Evolutionary conservation across 257 asterid genomes (phyloP).

Genomic region (Scutellaria galericulata): DNA sequence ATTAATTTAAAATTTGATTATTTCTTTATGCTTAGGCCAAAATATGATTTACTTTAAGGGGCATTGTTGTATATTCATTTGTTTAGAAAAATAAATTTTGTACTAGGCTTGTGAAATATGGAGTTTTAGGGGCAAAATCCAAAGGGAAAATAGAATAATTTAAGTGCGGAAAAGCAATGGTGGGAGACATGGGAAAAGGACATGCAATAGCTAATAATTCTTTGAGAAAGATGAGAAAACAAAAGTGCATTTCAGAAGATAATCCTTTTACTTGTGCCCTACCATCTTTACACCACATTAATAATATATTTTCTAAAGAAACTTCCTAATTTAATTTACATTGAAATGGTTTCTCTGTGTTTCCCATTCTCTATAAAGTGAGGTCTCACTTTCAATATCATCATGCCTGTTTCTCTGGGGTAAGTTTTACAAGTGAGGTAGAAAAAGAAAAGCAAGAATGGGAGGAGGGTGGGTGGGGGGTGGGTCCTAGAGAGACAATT

Average conservation of each 20-base stretch:
- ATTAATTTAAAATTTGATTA: not conserved
- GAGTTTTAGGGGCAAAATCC: conserved; percentile 29
- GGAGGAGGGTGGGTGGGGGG: not conserved
- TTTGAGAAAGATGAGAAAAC: conserved; percentile 44
- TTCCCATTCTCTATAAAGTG: conserved; percentile 43
- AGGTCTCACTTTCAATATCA: conserved; percentile 31
- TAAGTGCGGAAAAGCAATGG: conserved; percentile 31
- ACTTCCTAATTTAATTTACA: conserved; percentile 49
- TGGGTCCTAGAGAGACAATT: not conserved
- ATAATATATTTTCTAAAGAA: conserved; percentile 49
- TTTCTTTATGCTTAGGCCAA: conserved; percentile 13
- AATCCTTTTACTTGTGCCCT: conserved; percentile 50
- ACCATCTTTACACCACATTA: conserved; percentile 55
- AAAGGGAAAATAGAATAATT: not conserved
- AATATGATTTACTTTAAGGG: conserved; percentile 19
- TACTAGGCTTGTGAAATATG: conserved; percentile 19
- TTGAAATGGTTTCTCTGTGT: conserved; percentile 27
- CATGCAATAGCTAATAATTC: conserved; percentile 47
- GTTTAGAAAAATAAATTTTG: not conserved
- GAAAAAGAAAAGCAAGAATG: not conserved
- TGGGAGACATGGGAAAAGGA: conserved; percentile 54
- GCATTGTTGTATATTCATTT: not conserved
- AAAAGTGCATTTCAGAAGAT: conserved; percentile 48
- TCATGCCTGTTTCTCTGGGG: conserved; percentile 23
- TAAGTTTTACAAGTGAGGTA: not conserved